Evolutionary conservation across 306 rosid genomes (phyloP).

Genomic region (Senna siamea): DNA sequence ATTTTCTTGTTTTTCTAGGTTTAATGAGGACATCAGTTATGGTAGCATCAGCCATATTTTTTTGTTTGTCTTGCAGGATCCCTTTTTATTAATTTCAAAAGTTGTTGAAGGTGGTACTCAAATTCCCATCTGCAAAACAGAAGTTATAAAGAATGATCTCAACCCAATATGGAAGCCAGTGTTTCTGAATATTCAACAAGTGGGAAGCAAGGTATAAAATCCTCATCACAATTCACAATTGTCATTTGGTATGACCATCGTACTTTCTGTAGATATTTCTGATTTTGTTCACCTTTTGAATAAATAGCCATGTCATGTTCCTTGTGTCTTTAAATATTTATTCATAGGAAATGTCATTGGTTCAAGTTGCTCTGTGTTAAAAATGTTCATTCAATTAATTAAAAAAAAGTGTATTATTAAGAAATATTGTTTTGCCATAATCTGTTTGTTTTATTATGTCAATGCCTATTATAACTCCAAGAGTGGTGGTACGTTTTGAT

Average conservation of each 20-base stretch:
- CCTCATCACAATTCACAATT: not conserved
- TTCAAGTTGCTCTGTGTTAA: constrained; percentile 22
- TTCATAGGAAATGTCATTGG: not conserved
- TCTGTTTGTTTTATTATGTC: constrained; percentile 10
- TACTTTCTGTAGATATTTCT: constrained; percentile 27
- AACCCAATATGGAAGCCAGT: constrained; percentile 86
- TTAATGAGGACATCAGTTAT: constrained; percentile 24
- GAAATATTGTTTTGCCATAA: not conserved
- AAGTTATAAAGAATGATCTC: constrained; percentile 87
- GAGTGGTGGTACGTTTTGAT: constrained; percentile 3
- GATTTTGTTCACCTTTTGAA: constrained; percentile 28
- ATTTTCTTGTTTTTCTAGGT: constrained; percentile 33
- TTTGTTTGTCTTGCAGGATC: constrained; percentile 69
- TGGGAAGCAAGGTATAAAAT: constrained; percentile 89
- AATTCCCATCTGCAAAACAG: constrained; percentile 93
- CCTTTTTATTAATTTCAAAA: constrained; percentile 85
- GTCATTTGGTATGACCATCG: not conserved
- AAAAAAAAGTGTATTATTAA: not conserved
- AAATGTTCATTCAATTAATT: not conserved
- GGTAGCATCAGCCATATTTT: constrained; percentile 23
- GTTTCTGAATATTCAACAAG: constrained; percentile 88
- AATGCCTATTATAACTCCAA: not conserved
- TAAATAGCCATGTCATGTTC: constrained; percentile 25
- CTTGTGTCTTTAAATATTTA: constrained; percentile 11
- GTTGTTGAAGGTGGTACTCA: constrained; percentile 66